Evolutionary conservation across 371 early-diverging fungal genomes (phyloP), one percentile per base, ranked within the genome.

Genomic region (Mucor mucedo): DNA sequence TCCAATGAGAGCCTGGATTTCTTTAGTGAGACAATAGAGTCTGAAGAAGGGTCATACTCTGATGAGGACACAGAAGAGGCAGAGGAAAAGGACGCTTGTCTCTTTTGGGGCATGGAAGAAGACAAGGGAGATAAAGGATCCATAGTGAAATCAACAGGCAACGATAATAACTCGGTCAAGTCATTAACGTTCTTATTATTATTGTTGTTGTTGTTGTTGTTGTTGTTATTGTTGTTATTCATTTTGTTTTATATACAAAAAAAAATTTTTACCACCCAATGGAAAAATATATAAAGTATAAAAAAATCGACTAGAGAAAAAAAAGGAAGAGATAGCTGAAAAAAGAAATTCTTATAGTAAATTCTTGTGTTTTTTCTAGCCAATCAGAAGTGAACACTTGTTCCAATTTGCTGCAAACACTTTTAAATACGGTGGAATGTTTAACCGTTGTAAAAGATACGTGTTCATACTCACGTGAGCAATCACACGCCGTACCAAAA

Each of bases 211-310:
- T 55, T 39, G 49, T 38, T 60, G 52, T 48, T 54, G 53, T 53
- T 64, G 52, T 41, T 52, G 28, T 47, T 55, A 5, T 47, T 52
- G 35, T 60, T 48, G 45, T 48, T 42, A 41, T 48, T 57, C 30
- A 41, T 39, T 14, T 30, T 28, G 28, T 21, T 47, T 14, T 38
- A 29, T 47, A 56, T 48, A 48, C 40, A 44, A 39, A 6, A 42
- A 42, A 42, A 58, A 13, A 47, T 40, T 32, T 42, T 57, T 74
- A 79, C 80, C 80, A 77, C 80, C 80, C 77, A 79, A 79, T 79
- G 80, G 77, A 75, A 63, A 69, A 63, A 68, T 62, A 55, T 63
- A 52, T 56, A 66, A 56, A 44, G 58, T 57, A 66, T 52, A 32
- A 52, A 62, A 47, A 45, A 58, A 54, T 66, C 44, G 59, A 66